A percentile compares a stretch with the other conserved stretches of the same genome.
phyloP scores from a whole-genome alignment of 2,329 filamentous ascomycete genomes.

The Colletotrichum sidae region DNA sequence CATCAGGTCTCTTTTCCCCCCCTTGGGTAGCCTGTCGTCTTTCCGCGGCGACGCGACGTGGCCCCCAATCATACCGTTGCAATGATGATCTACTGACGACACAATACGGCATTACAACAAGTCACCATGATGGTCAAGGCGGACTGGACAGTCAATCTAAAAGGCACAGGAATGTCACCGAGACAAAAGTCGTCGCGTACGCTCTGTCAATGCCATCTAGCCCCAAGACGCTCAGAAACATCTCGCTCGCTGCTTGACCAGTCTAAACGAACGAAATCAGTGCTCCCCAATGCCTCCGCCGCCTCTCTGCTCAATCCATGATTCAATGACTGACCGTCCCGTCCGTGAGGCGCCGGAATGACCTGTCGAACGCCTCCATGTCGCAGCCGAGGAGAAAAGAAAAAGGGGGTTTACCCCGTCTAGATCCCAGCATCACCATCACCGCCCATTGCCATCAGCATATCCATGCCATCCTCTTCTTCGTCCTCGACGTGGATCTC shows the following conservation, averaged over 20 bases:
- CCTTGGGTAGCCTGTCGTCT: background rate
- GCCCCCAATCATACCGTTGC: conserved; percentile 2
- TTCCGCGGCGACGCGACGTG: background rate
- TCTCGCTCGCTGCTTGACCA: background rate
- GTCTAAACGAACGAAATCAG: background rate
- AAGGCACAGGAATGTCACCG: conserved; percentile 16
- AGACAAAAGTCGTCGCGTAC: conserved; percentile 1
- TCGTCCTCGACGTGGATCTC: background rate
- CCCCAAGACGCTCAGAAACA: background rate
- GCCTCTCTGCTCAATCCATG: background rate
- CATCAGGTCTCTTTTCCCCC: too few species aligned
- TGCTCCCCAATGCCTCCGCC: conserved; percentile 21
- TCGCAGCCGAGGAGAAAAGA: conserved; percentile 27
- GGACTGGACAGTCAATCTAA: conserved; percentile 17
- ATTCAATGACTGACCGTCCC: conserved; percentile 11
- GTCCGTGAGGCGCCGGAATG: conserved; percentile 8
- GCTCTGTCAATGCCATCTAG: background rate
- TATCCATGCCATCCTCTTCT: conserved; percentile 33
- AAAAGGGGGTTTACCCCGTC: conserved; percentile 16
- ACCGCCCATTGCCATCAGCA: conserved; percentile 8
- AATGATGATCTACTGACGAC: conserved; percentile 6
- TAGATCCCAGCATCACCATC: conserved; percentile 16
- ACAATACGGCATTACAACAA: background rate
- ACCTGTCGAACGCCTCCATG: conserved; percentile 34
- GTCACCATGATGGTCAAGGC: conserved; percentile 18